Conservation (phyloP, 257 asterid genomes). For the Forsythia viridissima region DNA sequence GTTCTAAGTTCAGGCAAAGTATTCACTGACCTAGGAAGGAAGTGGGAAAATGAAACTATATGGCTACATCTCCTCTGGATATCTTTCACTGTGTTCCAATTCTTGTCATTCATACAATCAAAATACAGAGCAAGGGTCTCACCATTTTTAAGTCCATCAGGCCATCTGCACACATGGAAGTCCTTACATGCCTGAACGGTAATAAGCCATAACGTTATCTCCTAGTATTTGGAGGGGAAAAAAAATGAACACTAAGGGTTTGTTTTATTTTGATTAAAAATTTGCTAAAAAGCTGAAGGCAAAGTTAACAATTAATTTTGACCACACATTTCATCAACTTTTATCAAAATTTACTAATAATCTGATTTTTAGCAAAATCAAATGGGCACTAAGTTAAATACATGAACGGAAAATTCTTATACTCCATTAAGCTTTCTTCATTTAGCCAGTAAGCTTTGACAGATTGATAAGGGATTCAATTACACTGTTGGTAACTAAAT, state of each 20-base stretch:
- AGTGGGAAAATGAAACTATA: constrained; percentile 78
- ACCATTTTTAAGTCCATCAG: constrained; percentile 51
- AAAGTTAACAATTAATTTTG: too few species aligned
- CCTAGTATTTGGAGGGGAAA: neutral
- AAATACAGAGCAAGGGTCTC: constrained; percentile 69
- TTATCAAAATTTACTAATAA: too few species aligned
- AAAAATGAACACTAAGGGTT: neutral
- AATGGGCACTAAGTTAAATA: neutral
- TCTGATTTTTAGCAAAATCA: too few species aligned
- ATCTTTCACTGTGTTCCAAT: constrained; percentile 45
- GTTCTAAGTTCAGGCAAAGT: constrained; percentile 7
- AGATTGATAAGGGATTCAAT: neutral
- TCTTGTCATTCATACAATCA: constrained; percentile 73
- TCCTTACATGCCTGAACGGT: constrained; percentile 82
- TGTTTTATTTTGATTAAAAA: too few species aligned
- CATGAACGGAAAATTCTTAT: constrained; percentile 8
- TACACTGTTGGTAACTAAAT: neutral
- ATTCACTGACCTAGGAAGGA: constrained; percentile 73
- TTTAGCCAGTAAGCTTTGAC: neutral
- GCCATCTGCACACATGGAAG: constrained; percentile 88
- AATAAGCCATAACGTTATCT: constrained; percentile 21
- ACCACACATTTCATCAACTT: too few species aligned
- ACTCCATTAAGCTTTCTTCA: neutral
- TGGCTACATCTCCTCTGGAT: constrained; percentile 58
- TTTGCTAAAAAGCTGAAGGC: too few species aligned